phyloP scores from a whole-genome alignment of 768 basidiomycete species.

The Trametes punicea region DNA sequence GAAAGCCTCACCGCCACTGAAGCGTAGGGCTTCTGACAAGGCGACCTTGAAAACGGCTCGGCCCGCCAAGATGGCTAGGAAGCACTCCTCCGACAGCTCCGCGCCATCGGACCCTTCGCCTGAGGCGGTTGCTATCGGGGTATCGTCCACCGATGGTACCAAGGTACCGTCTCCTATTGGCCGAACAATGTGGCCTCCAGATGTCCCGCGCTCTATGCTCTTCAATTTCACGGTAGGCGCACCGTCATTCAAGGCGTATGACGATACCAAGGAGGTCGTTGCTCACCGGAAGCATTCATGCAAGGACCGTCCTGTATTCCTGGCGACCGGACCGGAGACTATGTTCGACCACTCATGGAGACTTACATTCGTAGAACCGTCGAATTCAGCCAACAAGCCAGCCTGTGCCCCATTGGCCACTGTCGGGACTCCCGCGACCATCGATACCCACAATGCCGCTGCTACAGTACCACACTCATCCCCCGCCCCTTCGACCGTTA shows the following conservation, averaged over 20 bases:
- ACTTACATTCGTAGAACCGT: neutral
- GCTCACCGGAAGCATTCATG: neutral
- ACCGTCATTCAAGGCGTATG: neutral
- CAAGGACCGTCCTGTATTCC: neutral
- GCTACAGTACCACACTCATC: too few relatives aligned
- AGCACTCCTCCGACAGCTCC: neutral
- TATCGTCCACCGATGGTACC: neutral
- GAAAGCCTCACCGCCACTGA: neutral
- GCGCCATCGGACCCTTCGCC: neutral
- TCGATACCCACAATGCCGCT: too few relatives aligned
- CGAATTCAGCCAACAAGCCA: neutral
- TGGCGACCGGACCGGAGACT: neutral
- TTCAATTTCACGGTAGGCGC: neutral
- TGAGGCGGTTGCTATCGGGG: neutral
- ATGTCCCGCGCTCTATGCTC: slow-evolving; percentile 16
- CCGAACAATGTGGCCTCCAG: slow-evolving; percentile 4
- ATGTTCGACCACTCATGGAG: slow-evolving; percentile 16
- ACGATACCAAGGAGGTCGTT: neutral
- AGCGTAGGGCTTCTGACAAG: slow-evolving; percentile 4
- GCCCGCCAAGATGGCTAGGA: slow-evolving; percentile 5
- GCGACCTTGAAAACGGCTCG: neutral
- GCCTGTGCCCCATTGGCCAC: neutral
- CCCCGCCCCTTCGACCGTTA: too few relatives aligned
- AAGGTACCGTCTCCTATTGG: neutral
- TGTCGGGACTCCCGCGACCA: neutral